Conservation (phyloP, 192 early-diverging fungal species). For the Entomortierella beljakovae region DNA sequence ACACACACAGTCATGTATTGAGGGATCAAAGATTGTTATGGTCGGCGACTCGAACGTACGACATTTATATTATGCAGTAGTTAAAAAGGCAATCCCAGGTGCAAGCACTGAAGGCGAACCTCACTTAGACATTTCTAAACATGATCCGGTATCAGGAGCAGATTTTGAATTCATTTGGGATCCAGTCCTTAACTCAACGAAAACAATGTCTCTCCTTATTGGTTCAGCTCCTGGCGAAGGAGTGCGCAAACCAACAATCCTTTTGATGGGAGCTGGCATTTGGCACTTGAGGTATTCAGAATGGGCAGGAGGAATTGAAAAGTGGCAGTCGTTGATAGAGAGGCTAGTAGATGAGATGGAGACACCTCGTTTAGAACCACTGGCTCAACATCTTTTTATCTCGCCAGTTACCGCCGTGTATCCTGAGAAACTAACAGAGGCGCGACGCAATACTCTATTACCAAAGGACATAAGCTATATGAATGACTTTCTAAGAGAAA, state of each 20-base stretch:
- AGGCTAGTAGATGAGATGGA: constrained; percentile 34
- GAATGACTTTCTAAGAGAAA: constrained; percentile 63
- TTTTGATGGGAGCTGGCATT: constrained; percentile 67
- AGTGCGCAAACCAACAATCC: constrained; percentile 26
- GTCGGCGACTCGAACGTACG: constrained; percentile 79
- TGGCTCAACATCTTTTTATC: constrained; percentile 43
- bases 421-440: constrained; percentile 58
- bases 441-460: constrained; percentile 59
- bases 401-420: constrained; percentile 59
- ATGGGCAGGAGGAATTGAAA: constrained; percentile 47
- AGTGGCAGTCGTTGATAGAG: constrained; percentile 61
- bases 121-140: constrained; percentile 58
- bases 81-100: constrained; percentile 55
- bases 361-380: not conserved
- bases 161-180: constrained; percentile 79
- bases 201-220: constrained; percentile 25
- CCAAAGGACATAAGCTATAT: constrained; percentile 60
- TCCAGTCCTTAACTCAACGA: constrained; percentile 68
- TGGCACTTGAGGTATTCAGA: constrained; percentile 75
- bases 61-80: constrained; percentile 67
- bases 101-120: constrained; percentile 37
- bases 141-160: constrained; percentile 34
- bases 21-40: constrained; percentile 61
- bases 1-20: constrained; percentile 62
- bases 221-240: constrained; percentile 11